Evolutionary conservation across 768 basidiomycete genomes (phyloP).

Genomic region (Leucocoprinus sp.): DNA sequence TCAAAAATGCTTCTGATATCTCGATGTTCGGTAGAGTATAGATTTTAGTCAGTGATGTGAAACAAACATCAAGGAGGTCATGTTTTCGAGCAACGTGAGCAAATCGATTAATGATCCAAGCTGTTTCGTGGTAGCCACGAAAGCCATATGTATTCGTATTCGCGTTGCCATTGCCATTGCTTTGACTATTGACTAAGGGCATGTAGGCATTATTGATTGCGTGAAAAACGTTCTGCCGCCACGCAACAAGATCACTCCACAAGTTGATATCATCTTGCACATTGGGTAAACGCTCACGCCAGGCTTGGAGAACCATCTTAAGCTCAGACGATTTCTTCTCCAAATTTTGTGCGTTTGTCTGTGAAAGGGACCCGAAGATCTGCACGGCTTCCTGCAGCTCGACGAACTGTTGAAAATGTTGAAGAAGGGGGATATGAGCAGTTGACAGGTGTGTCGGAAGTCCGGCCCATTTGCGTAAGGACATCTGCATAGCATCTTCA

Average conservation of each 20-base stretch:
- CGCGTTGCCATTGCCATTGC: constrained; percentile 38
- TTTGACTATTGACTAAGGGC: constrained; percentile 70
- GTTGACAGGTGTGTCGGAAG: constrained; percentile 79
- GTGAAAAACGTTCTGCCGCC: constrained; percentile 97
- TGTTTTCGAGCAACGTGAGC: constrained; percentile 98
- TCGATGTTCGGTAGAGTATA: constrained; percentile 99
- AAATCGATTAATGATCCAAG: constrained; percentile 99
- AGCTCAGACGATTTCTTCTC: constrained; percentile 94
- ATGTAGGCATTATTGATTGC: constrained; percentile 96
- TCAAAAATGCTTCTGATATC: constrained; percentile 98
- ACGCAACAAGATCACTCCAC: constrained; percentile 98
- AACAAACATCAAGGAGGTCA: constrained; percentile 92
- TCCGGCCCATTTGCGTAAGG: constrained; percentile 92
- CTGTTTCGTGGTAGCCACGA: constrained; percentile 96
- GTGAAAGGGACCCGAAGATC: constrained; percentile 85
- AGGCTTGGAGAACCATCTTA: constrained; percentile 93
- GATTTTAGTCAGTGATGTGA: constrained; percentile 90
- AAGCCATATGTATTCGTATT: constrained; percentile 83
- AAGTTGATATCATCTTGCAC: constrained; percentile 95
- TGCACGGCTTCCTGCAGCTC: constrained; percentile 94
- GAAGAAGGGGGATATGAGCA: constrained; percentile 91
- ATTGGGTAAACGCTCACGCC: constrained; percentile 95
- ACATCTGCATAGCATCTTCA: constrained; percentile 95
- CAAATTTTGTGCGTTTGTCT: constrained; percentile 80
- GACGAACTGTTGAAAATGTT: constrained; percentile 98